These are phyloP conservation scores for Clathrus columnatus DNA, from an alignment of 768 basidiomycete species.

Conservation along the genomic window DNA sequence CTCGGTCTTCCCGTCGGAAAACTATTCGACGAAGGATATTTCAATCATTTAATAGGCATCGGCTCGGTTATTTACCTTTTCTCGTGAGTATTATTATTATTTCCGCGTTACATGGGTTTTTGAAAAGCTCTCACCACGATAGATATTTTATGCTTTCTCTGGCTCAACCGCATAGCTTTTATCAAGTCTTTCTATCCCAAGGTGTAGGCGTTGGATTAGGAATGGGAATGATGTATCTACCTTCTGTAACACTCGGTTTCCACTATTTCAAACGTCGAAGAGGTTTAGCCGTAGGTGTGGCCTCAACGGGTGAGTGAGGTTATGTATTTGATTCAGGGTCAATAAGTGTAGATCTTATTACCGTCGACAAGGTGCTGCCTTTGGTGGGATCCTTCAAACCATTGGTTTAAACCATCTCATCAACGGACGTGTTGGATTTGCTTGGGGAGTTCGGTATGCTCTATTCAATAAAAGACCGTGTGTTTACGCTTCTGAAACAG, in stretches of 20 bases:
- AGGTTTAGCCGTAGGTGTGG: constrained; percentile 37
- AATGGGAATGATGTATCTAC: constrained; percentile 37
- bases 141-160: constrained; percentile 40
- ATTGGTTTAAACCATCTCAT: constrained; percentile 51
- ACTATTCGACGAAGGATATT: constrained; percentile 13
- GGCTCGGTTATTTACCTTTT: constrained; percentile 7
- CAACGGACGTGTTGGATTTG: constrained; percentile 32
- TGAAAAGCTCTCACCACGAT: too few relatives aligned
- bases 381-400: constrained; percentile 53
- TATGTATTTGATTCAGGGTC: background rate
- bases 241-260: constrained; percentile 35
- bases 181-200: constrained; percentile 35
- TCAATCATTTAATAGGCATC: background rate
- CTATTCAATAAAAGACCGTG: background rate
- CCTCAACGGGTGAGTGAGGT: constrained; percentile 32
- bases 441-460: constrained; percentile 30
- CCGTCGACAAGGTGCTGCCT: constrained; percentile 19
- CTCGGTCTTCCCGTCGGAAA: constrained; percentile 4
- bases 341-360: background rate
- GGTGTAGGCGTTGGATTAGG: constrained; percentile 35
- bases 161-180: constrained; percentile 29
- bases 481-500: background rate
- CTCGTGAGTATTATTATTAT: too few relatives aligned
- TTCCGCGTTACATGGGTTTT: too few relatives aligned
- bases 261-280: constrained; percentile 39